These are phyloP conservation scores for Neoscytalidium dimidiatum DNA, from an alignment of 2,329 filamentous ascomycete species.

Conservation along the genomic window DNA sequence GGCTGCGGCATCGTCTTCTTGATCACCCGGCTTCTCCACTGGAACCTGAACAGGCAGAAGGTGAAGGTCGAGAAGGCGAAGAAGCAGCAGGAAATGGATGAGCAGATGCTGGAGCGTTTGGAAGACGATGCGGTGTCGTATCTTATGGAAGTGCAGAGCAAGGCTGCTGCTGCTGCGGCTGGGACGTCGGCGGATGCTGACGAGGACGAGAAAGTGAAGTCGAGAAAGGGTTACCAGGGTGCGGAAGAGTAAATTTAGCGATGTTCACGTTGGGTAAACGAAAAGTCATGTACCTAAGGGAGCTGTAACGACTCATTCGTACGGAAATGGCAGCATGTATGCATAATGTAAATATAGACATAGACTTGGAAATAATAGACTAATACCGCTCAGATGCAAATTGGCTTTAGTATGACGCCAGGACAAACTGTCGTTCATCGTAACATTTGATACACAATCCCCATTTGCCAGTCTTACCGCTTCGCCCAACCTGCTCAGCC, in stretches of 20 bases:
- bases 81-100: conserved; percentile 14
- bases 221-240: not conserved
- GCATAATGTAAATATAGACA: not conserved
- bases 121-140: conserved; percentile 18
- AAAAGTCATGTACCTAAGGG: not conserved
- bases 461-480: too few relatives aligned
- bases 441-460: too few relatives aligned
- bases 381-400: not conserved
- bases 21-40: not conserved
- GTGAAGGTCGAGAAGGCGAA: conserved; percentile 14
- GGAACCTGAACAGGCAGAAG: conserved; percentile 17
- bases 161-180: not conserved
- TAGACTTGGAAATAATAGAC: conserved; percentile 7
- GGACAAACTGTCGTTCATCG: too few relatives aligned
- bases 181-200: not conserved
- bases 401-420: not conserved
- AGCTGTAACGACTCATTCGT: not conserved
- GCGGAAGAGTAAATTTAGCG: not conserved
- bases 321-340: not conserved
- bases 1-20: not conserved
- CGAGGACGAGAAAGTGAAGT: not conserved
- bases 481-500: too few relatives aligned
- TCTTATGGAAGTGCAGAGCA: conserved; percentile 7
- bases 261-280: not conserved
- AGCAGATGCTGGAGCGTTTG: conserved; percentile 19